These are phyloP conservation scores for Nadsonia starkeyi-henricii DNA, from an alignment of 1,139 yeast species.

Conservation along the genomic window DNA sequence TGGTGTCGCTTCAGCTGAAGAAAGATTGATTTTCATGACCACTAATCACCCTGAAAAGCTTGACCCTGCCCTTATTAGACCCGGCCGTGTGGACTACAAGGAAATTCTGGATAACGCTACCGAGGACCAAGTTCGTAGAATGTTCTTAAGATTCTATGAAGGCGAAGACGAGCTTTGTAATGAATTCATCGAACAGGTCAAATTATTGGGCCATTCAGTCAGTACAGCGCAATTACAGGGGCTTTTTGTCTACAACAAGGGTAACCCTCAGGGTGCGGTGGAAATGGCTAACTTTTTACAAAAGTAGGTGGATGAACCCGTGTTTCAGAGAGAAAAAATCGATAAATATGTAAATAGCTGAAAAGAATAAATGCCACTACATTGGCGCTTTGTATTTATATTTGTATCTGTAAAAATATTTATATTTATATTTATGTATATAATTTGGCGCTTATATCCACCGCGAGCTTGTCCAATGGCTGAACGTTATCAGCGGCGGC, in stretches of 20 bases:
- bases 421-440: no score
- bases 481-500: no score
- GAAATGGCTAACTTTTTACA: conserved; percentile 33
- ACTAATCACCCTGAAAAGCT: conserved; percentile 90
- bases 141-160: conserved; percentile 83
- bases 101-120: conserved; percentile 77
- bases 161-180: conserved; percentile 46
- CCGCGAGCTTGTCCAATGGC: no score
- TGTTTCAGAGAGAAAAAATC: conserved; percentile 2
- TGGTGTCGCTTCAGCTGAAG: conserved; percentile 98
- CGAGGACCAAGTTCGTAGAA: conserved; percentile 57
- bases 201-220: conserved; percentile 40
- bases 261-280: conserved; percentile 66
- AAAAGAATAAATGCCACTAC: no score
- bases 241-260: conserved; percentile 80
- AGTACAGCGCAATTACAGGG: conserved; percentile 96
- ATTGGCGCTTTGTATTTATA: no score
- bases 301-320: no score
- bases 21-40: conserved; percentile 92
- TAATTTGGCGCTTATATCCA: no score
- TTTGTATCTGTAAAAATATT: no score
- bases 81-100: conserved; percentile 88
- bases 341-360: background rate
- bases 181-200: conserved; percentile 42
- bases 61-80: conserved; percentile 66